Conservation (phyloP, 805 yeast species). For the Myxozyma vanderwaltii region DNA sequence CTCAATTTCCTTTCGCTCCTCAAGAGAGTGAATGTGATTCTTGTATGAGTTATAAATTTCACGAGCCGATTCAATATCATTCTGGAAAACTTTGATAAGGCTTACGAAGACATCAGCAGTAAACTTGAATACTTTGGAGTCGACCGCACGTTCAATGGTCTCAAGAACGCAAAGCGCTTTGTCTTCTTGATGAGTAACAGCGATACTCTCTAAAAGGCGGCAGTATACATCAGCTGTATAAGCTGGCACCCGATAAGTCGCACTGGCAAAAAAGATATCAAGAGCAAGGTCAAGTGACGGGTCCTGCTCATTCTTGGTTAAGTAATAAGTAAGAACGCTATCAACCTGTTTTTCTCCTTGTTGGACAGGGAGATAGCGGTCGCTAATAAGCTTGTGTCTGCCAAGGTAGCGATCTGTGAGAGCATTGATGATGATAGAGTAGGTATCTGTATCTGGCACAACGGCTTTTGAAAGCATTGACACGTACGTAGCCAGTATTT, state of each 20-base stretch:
- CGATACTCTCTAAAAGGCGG: constrained; percentile 32
- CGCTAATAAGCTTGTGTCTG: background rate
- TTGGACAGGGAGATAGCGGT: constrained; percentile 13
- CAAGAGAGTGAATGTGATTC: constrained; percentile 8
- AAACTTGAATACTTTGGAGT: constrained; percentile 7
- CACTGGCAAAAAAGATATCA: constrained; percentile 40
- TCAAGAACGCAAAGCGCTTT: background rate
- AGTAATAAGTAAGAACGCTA: constrained; percentile 8
- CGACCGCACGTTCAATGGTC: constrained; percentile 11
- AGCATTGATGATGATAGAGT: constrained; percentile 22
- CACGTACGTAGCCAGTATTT: constrained; percentile 15
- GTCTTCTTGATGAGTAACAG: constrained; percentile 7
- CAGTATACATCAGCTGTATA: constrained; percentile 34
- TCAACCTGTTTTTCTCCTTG: constrained; percentile 6
- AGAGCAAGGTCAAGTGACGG: constrained; percentile 38
- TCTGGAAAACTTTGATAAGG: constrained; percentile 36
- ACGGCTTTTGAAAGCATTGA: constrained; percentile 24
- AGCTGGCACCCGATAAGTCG: constrained; percentile 30
- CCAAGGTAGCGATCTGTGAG: constrained; percentile 16
- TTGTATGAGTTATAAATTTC: constrained; percentile 35
- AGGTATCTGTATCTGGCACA: constrained; percentile 26
- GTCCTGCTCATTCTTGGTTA: constrained; percentile 13
- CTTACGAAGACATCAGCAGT: constrained; percentile 30
- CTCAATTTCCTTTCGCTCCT: constrained; percentile 14
- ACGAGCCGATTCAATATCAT: constrained; percentile 32